phyloP scores from a whole-genome alignment of 2,329 filamentous ascomycete species.

The Colletotrichum costaricense region DNA sequence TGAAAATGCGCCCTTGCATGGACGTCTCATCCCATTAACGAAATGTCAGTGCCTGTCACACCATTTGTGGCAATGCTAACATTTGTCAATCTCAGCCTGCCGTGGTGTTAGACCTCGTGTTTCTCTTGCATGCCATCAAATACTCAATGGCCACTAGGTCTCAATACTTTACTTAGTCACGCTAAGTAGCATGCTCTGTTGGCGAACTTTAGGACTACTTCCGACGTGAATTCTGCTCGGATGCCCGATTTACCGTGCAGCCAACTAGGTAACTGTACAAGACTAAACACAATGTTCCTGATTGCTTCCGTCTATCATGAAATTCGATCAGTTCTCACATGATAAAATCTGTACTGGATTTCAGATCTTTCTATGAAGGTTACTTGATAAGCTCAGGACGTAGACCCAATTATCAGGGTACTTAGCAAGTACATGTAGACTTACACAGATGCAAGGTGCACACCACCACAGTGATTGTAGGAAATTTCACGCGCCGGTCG shows the following conservation, averaged over 20 bases:
- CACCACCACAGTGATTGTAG: too few species aligned
- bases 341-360: too few species aligned
- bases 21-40: neutral
- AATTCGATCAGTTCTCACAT: too few species aligned
- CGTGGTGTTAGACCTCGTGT: neutral
- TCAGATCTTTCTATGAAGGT: too few species aligned
- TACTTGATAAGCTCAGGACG: too few species aligned
- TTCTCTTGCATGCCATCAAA: neutral
- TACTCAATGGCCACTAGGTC: neutral
- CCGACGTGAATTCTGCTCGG: neutral
- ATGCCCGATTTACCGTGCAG: neutral
- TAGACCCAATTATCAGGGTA: too few species aligned
- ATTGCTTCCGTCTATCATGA: too few species aligned
- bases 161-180: neutral
- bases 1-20: conserved; percentile 10
- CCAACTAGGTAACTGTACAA: neutral
- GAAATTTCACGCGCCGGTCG: too few species aligned
- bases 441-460: too few species aligned
- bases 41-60: conserved; percentile 24
- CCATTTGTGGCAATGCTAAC: neutral
- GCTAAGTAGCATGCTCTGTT: neutral
- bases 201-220: neutral
- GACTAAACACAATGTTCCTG: neutral
- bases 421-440: too few species aligned
- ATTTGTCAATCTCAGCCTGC: conserved; percentile 14